Conservation (phyloP, 345 rosid species). For the Dimocarpus longan region DNA sequence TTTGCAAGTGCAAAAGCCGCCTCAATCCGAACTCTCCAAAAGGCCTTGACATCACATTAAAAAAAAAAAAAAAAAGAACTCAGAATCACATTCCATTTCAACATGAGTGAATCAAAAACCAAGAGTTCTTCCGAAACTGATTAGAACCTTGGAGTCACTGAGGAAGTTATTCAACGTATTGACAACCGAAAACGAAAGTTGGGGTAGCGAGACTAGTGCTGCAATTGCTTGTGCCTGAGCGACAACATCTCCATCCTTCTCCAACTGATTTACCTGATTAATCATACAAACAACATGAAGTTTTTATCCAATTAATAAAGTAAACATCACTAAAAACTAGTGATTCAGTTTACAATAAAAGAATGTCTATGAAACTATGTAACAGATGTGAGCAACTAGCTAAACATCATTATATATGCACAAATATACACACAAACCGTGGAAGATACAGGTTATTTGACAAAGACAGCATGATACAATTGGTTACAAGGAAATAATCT, state of each 20-base stretch:
- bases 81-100: constrained; percentile 3
- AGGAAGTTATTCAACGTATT: constrained; percentile 82
- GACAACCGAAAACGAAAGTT: constrained; percentile 72
- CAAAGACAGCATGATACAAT: neutral
- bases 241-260: constrained; percentile 96
- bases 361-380: neutral
- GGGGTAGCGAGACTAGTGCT: constrained; percentile 71
- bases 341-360: neutral
- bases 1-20: constrained; percentile 96
- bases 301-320: neutral
- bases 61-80: neutral
- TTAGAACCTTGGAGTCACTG: constrained; percentile 72
- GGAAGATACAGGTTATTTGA: neutral
- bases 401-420: neutral
- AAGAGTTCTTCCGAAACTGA: constrained; percentile 18
- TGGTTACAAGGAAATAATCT: constrained; percentile 17
- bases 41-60: constrained; percentile 56
- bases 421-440: neutral
- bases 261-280: constrained; percentile 82
- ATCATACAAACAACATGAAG: constrained; percentile 14
- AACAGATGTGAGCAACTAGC: neutral
- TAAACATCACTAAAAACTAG: constrained; percentile 1
- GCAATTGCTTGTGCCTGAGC: constrained; percentile 92
- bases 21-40: constrained; percentile 95
- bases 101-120: constrained; percentile 11